Percentiles rank a stretch among this genome's conserved stretches.
Evolutionary conservation across 352 stramenopile genomes (phyloP).

Genomic region (Phytophthora foliorum): DNA sequence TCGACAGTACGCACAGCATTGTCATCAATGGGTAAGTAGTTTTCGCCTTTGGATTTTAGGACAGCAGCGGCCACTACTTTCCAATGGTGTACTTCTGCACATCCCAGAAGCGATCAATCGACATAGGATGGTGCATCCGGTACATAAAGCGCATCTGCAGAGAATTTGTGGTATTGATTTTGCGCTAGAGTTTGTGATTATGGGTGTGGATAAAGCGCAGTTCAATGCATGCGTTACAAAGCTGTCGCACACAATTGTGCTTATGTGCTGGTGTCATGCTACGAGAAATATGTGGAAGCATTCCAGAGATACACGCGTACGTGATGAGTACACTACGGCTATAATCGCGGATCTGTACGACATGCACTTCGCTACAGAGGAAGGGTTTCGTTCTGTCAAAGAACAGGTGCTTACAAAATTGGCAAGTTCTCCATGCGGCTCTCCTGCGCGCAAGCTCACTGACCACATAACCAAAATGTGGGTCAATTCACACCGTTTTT

Average conservation of each 20-base stretch:
- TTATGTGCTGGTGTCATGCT: background rate
- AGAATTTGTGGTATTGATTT: background rate
- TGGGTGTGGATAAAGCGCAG: background rate
- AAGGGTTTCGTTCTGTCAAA: background rate
- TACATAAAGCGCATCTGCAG: background rate
- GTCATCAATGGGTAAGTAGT: background rate
- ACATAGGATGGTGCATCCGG: background rate
- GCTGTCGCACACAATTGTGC: background rate
- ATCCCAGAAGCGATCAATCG: background rate
- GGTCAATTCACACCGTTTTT: background rate
- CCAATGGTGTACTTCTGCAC: background rate
- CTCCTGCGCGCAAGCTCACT: background rate
- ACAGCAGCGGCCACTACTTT: background rate
- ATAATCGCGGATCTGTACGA: background rate
- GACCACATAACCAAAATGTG: background rate
- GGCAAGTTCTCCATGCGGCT: background rate
- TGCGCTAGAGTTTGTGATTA: background rate
- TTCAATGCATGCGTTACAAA: background rate
- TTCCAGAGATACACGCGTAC: background rate
- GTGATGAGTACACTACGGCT: background rate
- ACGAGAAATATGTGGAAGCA: background rate
- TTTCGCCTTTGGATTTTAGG: slow-evolving; percentile 1
- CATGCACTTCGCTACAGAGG: background rate
- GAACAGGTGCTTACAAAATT: background rate
- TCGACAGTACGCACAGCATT: background rate